phyloP scores from a whole-genome alignment of 345 rosid species.

The Rhodamnia rubescens region DNA sequence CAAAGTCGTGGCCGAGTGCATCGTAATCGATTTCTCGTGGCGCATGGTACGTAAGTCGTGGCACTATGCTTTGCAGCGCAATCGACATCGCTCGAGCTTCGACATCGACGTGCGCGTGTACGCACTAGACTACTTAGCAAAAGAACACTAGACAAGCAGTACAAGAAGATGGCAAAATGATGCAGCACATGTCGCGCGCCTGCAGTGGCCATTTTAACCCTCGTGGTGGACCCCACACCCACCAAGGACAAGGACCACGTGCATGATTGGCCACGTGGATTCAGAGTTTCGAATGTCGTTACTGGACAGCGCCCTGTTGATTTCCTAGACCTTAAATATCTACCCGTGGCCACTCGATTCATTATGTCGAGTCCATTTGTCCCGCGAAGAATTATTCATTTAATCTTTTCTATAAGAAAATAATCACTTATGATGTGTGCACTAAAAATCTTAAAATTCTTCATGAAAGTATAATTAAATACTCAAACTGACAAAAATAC shows the following conservation, averaged over 20 bases:
- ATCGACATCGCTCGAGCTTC: not conserved
- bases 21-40: not conserved
- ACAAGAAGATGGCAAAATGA: not conserved
- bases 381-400: too few species aligned
- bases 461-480: too few species aligned
- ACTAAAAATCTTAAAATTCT: too few species aligned
- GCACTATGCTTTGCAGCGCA: not conserved
- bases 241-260: not conserved
- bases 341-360: not conserved
- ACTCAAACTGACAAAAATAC: too few species aligned
- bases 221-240: not conserved
- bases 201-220: not conserved
- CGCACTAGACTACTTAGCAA: not conserved
- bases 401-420: too few species aligned
- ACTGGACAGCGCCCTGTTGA: not conserved
- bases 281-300: not conserved
- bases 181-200: not conserved
- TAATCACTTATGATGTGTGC: too few species aligned
- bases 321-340: not conserved
- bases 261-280: not conserved
- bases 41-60: accelerated
- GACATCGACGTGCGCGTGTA: not conserved
- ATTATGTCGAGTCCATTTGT: not conserved
- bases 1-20: not conserved
- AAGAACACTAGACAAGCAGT: not conserved